Conservation (phyloP, 2,329 filamentous ascomycete genomes). For the Curvularia spicifera region DNA sequence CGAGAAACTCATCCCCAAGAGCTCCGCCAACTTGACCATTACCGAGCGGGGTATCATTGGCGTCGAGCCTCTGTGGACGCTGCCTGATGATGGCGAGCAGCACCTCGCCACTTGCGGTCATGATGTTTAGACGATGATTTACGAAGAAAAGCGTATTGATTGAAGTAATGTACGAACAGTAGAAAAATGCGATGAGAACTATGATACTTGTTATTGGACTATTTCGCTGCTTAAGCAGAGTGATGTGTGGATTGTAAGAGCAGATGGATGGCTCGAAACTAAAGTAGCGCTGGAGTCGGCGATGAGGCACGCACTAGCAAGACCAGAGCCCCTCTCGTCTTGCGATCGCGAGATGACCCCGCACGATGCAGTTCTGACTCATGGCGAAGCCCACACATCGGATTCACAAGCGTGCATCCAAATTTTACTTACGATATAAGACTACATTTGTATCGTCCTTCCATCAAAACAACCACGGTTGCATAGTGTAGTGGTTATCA, state of each 20-base stretch:
- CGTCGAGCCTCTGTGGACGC: conserved; percentile 41
- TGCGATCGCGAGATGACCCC: not conserved
- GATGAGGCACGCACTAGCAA: not conserved
- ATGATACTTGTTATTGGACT: not conserved
- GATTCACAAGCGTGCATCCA: no score
- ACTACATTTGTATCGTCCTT: no score
- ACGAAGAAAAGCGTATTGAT: not conserved
- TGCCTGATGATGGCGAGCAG: conserved; percentile 35
- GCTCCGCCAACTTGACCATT: conserved; percentile 41
- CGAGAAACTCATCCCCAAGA: conserved; percentile 45
- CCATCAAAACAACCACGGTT: conserved; percentile 11
- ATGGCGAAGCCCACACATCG: no score
- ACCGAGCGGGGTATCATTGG: conserved; percentile 36
- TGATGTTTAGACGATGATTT: conserved; percentile 28
- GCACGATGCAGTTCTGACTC: not conserved
- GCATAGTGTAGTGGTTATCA: conserved; percentile 23
- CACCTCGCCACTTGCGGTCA: conserved; percentile 43
- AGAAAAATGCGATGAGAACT: not conserved
- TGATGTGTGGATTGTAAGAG: no score
- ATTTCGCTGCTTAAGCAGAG: not conserved
- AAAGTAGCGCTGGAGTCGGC: not conserved
- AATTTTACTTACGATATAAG: no score
- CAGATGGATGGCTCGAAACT: no score
- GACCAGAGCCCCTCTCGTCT: not conserved
- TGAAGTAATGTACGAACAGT: not conserved